Percentiles rank a stretch among this genome's conserved stretches.
Conservation (phyloP, 2,329 filamentous ascomycete genomes). For the Rutstroemia sp. region DNA sequence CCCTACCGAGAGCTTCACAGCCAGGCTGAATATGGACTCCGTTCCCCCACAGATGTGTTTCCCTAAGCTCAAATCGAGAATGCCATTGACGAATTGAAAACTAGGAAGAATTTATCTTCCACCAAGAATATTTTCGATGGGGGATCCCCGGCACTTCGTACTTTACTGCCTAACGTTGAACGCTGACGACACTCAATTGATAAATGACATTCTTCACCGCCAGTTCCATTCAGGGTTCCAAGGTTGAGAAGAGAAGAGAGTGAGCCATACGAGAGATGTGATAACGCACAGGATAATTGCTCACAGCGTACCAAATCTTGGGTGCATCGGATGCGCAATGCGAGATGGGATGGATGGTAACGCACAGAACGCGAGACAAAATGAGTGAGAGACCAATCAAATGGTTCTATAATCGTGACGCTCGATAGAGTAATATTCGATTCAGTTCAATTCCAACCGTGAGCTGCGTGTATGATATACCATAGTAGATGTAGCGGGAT, state of each 20-base stretch:
- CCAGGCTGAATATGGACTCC: not conserved
- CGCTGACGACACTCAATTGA: slow-evolving; percentile 1
- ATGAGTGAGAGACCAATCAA: not conserved
- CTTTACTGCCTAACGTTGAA: slow-evolving; percentile 7
- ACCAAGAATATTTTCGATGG: not conserved
- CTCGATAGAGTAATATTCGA: not conserved
- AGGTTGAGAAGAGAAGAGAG: not conserved
- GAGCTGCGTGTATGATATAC: not conserved
- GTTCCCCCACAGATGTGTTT: too few species aligned
- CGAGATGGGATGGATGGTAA: not conserved
- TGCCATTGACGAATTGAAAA: not conserved
- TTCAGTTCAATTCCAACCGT: not conserved
- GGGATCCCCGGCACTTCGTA: not conserved
- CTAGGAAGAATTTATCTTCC: not conserved
- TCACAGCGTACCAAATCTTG: not conserved
- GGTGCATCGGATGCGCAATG: not conserved
- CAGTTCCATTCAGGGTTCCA: not conserved
- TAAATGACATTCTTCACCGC: slow-evolving; percentile 2
- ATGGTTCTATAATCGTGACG: not conserved
- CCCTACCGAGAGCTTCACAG: not conserved
- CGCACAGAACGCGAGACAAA: not conserved
- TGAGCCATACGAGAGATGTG: too few species aligned
- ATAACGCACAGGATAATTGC: not conserved
- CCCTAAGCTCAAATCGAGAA: not conserved
- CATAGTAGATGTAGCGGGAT: not conserved